phyloP scores from a whole-genome alignment of 1,284 basidiomycete species.

The Ganoderma resinaceum region DNA sequence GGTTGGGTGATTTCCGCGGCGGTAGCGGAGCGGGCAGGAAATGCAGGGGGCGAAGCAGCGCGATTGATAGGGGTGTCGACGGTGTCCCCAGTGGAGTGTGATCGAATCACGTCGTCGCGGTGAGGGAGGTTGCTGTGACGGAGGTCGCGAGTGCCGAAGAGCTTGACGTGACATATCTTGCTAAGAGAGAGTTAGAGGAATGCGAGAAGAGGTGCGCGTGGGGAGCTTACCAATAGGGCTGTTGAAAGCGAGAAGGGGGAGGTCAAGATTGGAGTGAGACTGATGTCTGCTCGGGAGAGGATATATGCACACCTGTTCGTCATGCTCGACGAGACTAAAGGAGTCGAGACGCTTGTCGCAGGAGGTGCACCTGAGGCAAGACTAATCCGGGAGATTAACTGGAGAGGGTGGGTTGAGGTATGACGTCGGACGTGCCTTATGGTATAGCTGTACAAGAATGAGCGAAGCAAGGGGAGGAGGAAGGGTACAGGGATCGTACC shows the following conservation, averaged over 20 bases:
- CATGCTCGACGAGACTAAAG: constrained; percentile 74
- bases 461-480: constrained; percentile 1
- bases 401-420: constrained; percentile 4
- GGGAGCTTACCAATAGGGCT: constrained; percentile 70
- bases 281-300: background rate
- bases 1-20: constrained; percentile 26
- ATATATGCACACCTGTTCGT: constrained; percentile 64
- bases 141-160: constrained; percentile 75
- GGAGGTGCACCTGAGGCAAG: constrained; percentile 73
- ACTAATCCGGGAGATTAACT: constrained; percentile 45
- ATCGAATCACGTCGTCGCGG: constrained; percentile 40
- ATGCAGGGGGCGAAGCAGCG: constrained; percentile 28
- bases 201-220: background rate
- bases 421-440: constrained; percentile 58
- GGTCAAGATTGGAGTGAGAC: background rate
- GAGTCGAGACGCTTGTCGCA: constrained; percentile 82
- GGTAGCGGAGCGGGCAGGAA: constrained; percentile 20
- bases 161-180: constrained; percentile 77
- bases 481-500: constrained; percentile 49
- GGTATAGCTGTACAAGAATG: constrained; percentile 64
- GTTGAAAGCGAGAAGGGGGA: constrained; percentile 4
- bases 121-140: constrained; percentile 76
- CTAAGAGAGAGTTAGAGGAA: constrained; percentile 44
- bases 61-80: constrained; percentile 25
- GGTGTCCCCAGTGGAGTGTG: constrained; percentile 35